A percentile compares a stretch with the other conserved stretches of the same genome.
phyloP scores from a whole-genome alignment of 1,139 yeast genomes.

The Diutina mesorugosa region DNA sequence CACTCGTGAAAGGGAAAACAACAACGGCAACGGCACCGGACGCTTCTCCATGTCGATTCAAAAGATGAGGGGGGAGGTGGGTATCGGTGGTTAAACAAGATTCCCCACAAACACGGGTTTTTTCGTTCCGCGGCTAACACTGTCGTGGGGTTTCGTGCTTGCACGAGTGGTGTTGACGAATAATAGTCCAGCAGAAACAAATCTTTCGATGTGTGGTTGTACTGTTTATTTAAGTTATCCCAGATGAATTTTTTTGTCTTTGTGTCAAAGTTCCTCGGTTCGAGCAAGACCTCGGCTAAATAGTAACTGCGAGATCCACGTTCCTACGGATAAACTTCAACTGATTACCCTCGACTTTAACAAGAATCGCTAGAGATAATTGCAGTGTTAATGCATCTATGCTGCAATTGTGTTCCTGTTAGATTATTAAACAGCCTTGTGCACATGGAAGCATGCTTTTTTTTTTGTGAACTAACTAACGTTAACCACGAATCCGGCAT shows the following conservation, averaged over 20 bases:
- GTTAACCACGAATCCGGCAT: too few relatives aligned
- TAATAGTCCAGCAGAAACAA: not conserved
- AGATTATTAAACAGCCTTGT: too few relatives aligned
- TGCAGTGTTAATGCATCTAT: too few relatives aligned
- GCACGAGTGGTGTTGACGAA: not conserved
- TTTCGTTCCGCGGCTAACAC: not conserved
- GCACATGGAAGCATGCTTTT: too few relatives aligned
- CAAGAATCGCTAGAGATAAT: too few relatives aligned
- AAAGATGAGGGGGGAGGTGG: not conserved
- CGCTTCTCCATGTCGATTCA: not conserved
- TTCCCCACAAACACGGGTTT: not conserved
- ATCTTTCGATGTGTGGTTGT: not conserved
- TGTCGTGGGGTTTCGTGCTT: not conserved
- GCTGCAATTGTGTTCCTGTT: not conserved
- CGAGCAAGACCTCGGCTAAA: not conserved
- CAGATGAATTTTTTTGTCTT: not conserved
- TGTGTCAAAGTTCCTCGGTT: not conserved
- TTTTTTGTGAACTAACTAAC: too few relatives aligned
- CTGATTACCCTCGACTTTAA: too few relatives aligned
- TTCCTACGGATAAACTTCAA: not conserved
- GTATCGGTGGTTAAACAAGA: not conserved
- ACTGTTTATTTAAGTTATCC: not conserved
- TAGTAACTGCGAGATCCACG: not conserved
- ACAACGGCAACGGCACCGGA: slow-evolving; percentile 7
- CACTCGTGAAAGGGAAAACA: slow-evolving; percentile 11